Evolutionary conservation across 331 rosid genomes (phyloP).

Genomic region (Malus hybrid): DNA sequence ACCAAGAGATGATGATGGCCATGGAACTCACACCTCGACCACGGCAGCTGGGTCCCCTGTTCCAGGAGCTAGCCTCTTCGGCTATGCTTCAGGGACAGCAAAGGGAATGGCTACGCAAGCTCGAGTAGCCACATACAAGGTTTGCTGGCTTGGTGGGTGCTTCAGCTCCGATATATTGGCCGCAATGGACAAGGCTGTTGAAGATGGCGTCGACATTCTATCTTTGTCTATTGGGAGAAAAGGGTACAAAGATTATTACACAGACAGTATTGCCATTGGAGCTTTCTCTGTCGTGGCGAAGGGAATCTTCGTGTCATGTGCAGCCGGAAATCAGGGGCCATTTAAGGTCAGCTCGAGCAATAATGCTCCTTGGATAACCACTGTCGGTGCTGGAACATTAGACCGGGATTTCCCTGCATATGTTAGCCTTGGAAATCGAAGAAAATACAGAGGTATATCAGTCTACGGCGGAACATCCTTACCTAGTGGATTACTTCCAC

Average conservation of each 20-base stretch:
- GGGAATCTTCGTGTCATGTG: constrained; percentile 54
- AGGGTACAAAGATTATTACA: constrained; percentile 14
- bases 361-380: constrained; percentile 62
- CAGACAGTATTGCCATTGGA: constrained; percentile 51
- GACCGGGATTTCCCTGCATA: constrained; percentile 65
- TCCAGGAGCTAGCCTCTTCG: constrained; percentile 63
- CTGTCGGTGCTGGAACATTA: constrained; percentile 71
- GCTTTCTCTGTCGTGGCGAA: constrained; percentile 56
- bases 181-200: constrained; percentile 62
- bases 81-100: constrained; percentile 64
- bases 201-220: constrained; percentile 57
- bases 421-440: constrained; percentile 49
- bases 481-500: constrained; percentile 30
- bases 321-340: constrained; percentile 81
- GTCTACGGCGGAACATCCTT: constrained; percentile 41
- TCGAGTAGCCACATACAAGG: constrained; percentile 66
- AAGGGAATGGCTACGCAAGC: constrained; percentile 74
- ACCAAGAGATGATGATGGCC: constrained; percentile 74
- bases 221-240: constrained; percentile 70
- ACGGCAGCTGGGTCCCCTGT: constrained; percentile 71
- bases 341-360: constrained; percentile 19
- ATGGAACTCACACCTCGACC: constrained; percentile 81
- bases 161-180: constrained; percentile 54
- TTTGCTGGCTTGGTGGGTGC: constrained; percentile 58
- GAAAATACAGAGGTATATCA: constrained; percentile 41